These are phyloP conservation scores for Podila minutissima DNA, from an alignment of 192 early-diverging fungal species.

Conservation along the genomic window DNA sequence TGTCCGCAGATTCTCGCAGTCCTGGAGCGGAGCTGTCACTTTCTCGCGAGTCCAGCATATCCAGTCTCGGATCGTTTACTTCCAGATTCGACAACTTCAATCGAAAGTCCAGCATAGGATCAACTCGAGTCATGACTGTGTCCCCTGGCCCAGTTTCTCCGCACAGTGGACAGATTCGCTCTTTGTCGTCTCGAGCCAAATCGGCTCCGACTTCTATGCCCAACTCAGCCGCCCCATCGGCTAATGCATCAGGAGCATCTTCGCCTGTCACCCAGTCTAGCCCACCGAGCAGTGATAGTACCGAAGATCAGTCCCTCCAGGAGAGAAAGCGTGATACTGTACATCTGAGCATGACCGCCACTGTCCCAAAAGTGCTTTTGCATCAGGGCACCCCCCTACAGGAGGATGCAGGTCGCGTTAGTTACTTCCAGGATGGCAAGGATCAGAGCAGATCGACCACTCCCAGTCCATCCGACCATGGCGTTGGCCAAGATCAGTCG, in stretches of 20 bases:
- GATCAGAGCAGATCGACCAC: conserved; percentile 3
- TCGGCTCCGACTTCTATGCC: neutral
- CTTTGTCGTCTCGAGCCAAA: neutral
- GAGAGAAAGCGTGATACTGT: neutral
- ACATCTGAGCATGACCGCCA: conserved; percentile 9
- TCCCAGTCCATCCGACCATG: neutral
- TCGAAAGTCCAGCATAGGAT: conserved; percentile 33
- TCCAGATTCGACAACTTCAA: conserved; percentile 7
- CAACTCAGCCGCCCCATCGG: neutral
- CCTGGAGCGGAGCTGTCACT: neutral
- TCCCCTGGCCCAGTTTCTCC: conserved; percentile 31
- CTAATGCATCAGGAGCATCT: neutral
- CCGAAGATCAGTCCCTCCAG: neutral
- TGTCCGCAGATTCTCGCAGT: conserved; percentile 15
- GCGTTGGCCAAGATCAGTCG: neutral
- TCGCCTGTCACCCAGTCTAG: conserved; percentile 8
- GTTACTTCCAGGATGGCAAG: neutral
- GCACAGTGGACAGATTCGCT: neutral
- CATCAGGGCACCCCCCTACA: conserved; percentile 8
- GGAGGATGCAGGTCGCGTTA: conserved; percentile 9
- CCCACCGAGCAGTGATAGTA: neutral
- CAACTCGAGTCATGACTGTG: conserved; percentile 17
- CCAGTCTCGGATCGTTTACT: conserved; percentile 32
- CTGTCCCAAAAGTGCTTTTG: conserved; percentile 1
- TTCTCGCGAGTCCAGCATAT: conserved; percentile 31